phyloP scores from a whole-genome alignment of 1,284 basidiomycete genomes.

The Cronartium ribicola region DNA sequence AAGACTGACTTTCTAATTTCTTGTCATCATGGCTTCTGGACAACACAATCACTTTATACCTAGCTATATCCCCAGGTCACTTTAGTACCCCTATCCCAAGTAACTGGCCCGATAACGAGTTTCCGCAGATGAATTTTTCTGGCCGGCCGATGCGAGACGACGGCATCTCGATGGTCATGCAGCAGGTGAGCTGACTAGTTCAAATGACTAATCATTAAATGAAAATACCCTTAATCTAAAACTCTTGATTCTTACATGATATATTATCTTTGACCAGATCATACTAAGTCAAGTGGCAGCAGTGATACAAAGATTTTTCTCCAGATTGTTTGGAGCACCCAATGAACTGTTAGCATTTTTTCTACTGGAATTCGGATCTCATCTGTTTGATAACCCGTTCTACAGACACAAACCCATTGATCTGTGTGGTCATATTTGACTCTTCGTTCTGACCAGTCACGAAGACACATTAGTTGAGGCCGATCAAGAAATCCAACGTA shows the following conservation, averaged over 20 bases:
- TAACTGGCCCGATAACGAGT: constrained; percentile 2
- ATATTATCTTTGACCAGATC: neutral
- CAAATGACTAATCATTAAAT: neutral
- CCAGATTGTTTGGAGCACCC: constrained; percentile 4
- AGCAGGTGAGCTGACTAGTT: neutral
- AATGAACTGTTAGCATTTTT: constrained; percentile 5
- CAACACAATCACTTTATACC: neutral
- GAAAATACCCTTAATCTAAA: neutral
- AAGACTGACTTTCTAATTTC: no score
- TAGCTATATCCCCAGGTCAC: neutral
- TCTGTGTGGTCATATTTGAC: no score
- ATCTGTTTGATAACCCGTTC: neutral
- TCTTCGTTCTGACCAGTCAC: neutral
- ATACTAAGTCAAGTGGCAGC: constrained; percentile 5
- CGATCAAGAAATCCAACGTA: neutral
- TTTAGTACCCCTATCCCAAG: constrained; percentile 3
- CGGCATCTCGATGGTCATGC: neutral
- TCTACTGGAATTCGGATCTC: neutral
- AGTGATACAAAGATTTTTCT: constrained; percentile 5
- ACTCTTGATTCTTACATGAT: neutral
- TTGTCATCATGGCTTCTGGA: no score
- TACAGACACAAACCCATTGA: no score
- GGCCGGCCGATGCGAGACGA: neutral
- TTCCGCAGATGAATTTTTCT: constrained; percentile 1
- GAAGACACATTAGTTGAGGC: neutral